Conservation (phyloP, 2,329 filamentous ascomycete genomes). For the Catunica adiposa region DNA sequence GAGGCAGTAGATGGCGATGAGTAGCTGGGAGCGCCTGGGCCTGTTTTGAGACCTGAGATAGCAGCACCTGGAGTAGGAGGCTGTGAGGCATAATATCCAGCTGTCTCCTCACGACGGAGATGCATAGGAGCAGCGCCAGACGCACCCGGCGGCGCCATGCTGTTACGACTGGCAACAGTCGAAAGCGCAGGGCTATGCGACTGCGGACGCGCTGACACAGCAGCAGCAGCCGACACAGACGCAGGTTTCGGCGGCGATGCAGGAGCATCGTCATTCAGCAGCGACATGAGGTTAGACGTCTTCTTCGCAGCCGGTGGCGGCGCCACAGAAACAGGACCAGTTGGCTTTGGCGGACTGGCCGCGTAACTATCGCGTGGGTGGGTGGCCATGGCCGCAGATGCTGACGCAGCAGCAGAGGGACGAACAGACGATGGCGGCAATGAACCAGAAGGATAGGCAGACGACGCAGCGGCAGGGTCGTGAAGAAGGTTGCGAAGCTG, state of each 20-base stretch:
- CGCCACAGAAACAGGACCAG: not conserved
- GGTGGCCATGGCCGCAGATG: not conserved
- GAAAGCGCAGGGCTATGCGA: conserved; percentile 22
- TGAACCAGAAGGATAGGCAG: not conserved
- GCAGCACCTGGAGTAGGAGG: conserved; percentile 23
- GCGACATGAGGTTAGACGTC: conserved; percentile 45
- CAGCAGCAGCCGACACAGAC: conserved; percentile 30
- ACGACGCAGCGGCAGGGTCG: not conserved
- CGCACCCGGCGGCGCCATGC: conserved; percentile 19
- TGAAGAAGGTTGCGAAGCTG: conserved; percentile 9
- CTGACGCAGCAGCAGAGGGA: not conserved
- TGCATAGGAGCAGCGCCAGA: conserved; percentile 22
- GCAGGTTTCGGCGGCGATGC: conserved; percentile 25
- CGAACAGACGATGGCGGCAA: not conserved
- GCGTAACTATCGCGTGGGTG: conserved; percentile 10
- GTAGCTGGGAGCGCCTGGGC: conserved; percentile 19
- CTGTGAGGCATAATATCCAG: conserved; percentile 30
- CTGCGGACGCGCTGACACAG: conserved; percentile 27
- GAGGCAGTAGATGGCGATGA: conserved; percentile 31
- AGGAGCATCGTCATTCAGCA: conserved; percentile 42
- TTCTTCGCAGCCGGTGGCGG: conserved; percentile 31
- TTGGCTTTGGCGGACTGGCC: conserved; percentile 8
- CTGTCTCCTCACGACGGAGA: conserved; percentile 31
- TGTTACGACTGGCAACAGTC: conserved; percentile 24
- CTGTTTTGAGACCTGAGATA: conserved; percentile 38